Base-by-base conservation (phyloP, 305 asterid genomes). In the Solanum hybrid region DNA sequence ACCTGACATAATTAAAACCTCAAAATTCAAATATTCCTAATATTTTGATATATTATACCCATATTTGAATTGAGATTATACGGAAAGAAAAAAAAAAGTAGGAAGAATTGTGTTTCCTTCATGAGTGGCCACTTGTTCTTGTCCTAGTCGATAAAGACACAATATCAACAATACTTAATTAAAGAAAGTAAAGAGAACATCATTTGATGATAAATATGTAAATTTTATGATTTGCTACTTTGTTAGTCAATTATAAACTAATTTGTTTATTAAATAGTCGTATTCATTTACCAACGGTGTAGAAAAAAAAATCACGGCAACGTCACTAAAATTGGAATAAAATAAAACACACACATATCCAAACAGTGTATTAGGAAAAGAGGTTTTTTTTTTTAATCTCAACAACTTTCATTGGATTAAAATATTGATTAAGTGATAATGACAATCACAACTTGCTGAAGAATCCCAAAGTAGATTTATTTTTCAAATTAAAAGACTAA, bases 211-310 rank as follows among this genome's bases (percentile, higher is more conserved):
- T 75, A 27, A 75, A 14, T 75, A 29, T 75, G 77, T 85, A 32
- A 26, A 71, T 56, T 45, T 36, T 14, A 73, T 77, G 14, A 19
- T 13, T 73, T 66, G 60, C 11, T 15, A 51, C 86, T 85, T 87
- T 88, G 40, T 45, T 78, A 88, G 87, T 88, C 92, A 90, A 92
- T 42, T 88, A 89, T 40, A 27, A 45, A 42, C 45, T 45, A 82
- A 24, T 92, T 91, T 93, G 88, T 87, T 86, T 64, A 86, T 35
- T 88, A 90, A 92, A 89, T 90, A 90, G 93, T 89, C 73, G 86
- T 66, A 31, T n/a, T 90, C 87, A 72, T 88, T 29, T 29, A 29
- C 31, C 14, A 89, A 88, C 91, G 8, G 24, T 11, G 35, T 11
- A 24, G 11, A 81, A 31, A 78, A 6, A 6, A 4, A 1, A 14